These are phyloP conservation scores for Psilocybe subaeruginosa DNA, from an alignment of 768 basidiomycete genomes.

Conservation along the genomic window DNA sequence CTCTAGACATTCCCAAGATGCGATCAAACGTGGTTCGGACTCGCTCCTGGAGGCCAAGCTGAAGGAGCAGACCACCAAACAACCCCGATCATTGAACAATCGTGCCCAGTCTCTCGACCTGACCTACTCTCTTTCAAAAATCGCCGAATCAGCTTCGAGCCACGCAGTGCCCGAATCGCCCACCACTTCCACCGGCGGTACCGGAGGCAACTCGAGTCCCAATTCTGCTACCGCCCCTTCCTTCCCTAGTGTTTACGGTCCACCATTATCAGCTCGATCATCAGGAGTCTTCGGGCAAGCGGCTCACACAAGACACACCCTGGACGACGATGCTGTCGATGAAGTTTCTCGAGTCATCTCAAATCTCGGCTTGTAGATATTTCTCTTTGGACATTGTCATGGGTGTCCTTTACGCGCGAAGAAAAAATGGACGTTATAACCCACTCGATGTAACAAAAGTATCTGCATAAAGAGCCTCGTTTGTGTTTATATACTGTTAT, in stretches of 20 bases:
- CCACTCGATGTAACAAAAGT: conserved; percentile 31
- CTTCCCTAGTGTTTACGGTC: conserved; percentile 85
- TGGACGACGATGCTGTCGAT: conserved; percentile 64
- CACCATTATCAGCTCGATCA: conserved; percentile 45
- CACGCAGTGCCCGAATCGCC: conserved; percentile 75
- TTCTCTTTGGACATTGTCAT: conserved; percentile 23
- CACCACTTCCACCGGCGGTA: conserved; percentile 75
- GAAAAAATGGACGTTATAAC: conserved; percentile 27
- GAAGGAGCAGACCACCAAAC: conserved; percentile 71
- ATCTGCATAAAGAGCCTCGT: conserved; percentile 24
- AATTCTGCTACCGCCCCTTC: conserved; percentile 76
- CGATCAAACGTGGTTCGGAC: conserved; percentile 81
- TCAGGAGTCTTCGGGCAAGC: conserved; percentile 25
- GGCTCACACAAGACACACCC: conserved; percentile 29
- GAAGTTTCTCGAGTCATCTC: conserved; percentile 81
- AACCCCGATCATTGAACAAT: conserved; percentile 79
- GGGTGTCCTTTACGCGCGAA: conserved; percentile 19
- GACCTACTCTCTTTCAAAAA: conserved; percentile 81
- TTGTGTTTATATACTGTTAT: conserved; percentile 28
- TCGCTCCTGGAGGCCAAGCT: conserved; percentile 83
- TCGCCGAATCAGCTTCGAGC: conserved; percentile 66
- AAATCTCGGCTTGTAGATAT: conserved; percentile 64
- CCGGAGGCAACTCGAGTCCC: conserved; percentile 79
- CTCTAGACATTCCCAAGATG: conserved; percentile 73
- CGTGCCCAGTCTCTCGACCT: conserved; percentile 91